phyloP scores from a whole-genome alignment of 2,329 filamentous ascomycete genomes.

The Xylaria sp. region DNA sequence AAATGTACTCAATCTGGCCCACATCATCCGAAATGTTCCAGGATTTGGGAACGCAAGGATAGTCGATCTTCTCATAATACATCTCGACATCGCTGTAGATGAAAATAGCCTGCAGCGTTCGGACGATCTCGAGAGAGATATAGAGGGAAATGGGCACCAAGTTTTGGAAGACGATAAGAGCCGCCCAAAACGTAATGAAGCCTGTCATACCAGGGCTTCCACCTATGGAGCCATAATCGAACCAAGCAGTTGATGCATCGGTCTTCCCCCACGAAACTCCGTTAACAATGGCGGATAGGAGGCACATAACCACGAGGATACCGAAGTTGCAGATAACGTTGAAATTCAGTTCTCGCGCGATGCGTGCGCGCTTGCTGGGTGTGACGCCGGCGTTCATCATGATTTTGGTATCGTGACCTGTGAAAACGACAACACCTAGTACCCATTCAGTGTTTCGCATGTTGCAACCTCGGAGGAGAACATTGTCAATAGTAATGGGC shows the following conservation, averaged over 20 bases:
- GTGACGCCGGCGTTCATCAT: conserved; percentile 98
- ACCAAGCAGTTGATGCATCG: conserved; percentile 75
- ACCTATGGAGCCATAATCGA: conserved; percentile 85
- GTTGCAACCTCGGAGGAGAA: conserved; percentile 90
- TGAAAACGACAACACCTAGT: conserved; percentile 89
- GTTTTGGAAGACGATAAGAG: conserved; percentile 94
- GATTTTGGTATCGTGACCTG: conserved; percentile 95
- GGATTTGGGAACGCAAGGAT: conserved; percentile 93
- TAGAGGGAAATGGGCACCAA: conserved; percentile 98
- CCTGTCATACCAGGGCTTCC: conserved; percentile 76
- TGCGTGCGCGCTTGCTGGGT: conserved; percentile 87
- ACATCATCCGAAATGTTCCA: conserved; percentile 99
- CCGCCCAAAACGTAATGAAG: conserved; percentile 96
- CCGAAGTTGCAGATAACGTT: conserved; percentile 97
- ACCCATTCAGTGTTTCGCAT: conserved; percentile 96
- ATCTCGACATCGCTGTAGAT: conserved; percentile 96
- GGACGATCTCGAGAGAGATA: conserved; percentile 94
- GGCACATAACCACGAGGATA: conserved; percentile 86
- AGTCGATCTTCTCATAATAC: conserved; percentile 95
- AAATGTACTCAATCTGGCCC: conserved; percentile 98
- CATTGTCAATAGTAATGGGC: conserved; percentile 91
- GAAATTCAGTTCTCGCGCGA: conserved; percentile 93
- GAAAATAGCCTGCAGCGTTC: conserved; percentile 90
- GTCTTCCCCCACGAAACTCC: conserved; percentile 78
- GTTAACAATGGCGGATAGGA: conserved; percentile 82